Evolutionary conservation across 2,329 filamentous ascomycete genomes (phyloP), one percentile per base, ranked within the genome.

Genomic region (Pezicula carpinea): DNA sequence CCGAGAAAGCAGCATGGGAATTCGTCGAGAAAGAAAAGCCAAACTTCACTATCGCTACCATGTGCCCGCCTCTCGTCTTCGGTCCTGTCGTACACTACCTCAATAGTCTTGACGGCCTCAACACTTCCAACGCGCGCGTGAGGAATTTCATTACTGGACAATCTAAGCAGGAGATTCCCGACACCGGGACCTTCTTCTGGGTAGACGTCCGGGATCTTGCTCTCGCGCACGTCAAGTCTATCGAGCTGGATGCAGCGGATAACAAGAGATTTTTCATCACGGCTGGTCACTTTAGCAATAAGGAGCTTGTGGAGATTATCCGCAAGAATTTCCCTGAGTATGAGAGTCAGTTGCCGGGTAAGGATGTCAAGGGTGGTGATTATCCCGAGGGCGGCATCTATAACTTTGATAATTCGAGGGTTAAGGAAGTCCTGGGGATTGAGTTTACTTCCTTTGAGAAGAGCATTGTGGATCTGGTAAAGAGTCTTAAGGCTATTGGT

Each of bases 81-180:
- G 83, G 83, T 0, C 82, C 83, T 0, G 66, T 85, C 6, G 75
- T 82, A 42, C 76, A 84, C 55, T 80, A 82, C 53, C 71, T 89
- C 2, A 76, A 81, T 51, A 75, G 70, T 18, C 70, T 87, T 0
- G 75, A 80, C n/a, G 69, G 69, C 2, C 69, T 90, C 51, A 91
- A 90, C 67, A 87, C 84, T 1, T 87, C 83, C 13, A 90, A 89
- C 62, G 75, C 82, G 55, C 77, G 82, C 17, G 75, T 89, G 45
- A 70, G 78, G 7, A 74, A 83, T 50, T 66, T 87, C 43, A 73
- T 84, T n/a, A 75, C 72, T 6, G 86, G 85, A 1, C 75, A 78
- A 49, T 75, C 70, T 61, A 82, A 79, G 53, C 67, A 76, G 2
- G 70, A 73, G 21, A 73, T 86, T 8, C 71, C 76, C 0, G 71